Evolutionary conservation across 176 grass and related monocot species (phyloP), one percentile per base, ranked within the genome.

Genomic region (Triticum aestivum): DNA sequence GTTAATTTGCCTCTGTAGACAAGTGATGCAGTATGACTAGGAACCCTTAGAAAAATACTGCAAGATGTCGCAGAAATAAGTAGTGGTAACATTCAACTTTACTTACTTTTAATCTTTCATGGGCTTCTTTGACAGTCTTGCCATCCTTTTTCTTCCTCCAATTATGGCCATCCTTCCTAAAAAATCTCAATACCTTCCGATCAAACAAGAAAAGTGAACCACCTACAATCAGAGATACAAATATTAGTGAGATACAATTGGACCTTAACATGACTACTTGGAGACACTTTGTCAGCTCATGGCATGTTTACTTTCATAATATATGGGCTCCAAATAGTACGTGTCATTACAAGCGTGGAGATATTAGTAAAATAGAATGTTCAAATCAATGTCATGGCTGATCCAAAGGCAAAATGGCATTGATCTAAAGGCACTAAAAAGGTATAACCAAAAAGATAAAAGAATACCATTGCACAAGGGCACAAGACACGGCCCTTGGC

Each of bases 61-160:
- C 12, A 75, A 87, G 56, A 65, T 83, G 65, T 41, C 52, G 23
- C 39, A 56, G 61, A 29, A 45, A 75, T 42, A 82, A 38, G 49
- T 71, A 59, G 2, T 77, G 14, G 1, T 66, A 80, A 61, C 77
- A 56, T 41, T 89, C 20, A 81, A 75, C 66, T 77, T 66, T 11
- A 65, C 69, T 56, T 91, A 98, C 96, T 89, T 98, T 98, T 73
- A 98, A 84, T 86, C 89, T 98, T 89, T 98, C 96, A 69, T 98
- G 96, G 77, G 93, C 96, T 95, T 98, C 96, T 94, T 91, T 92
- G 52, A 98, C 82, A 51, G 93, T 98, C 85, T 98, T 95, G 52
- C 93, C 96, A 84, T 98, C 93, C 38, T 32, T 95, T 79, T 98
- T 98, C 82, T 98, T 98, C 86, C 93, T 95, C 96, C 96, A 98